Evolutionary conservation across 306 rosid species (phyloP).

Genomic region (Pyrus bretschneideri): DNA sequence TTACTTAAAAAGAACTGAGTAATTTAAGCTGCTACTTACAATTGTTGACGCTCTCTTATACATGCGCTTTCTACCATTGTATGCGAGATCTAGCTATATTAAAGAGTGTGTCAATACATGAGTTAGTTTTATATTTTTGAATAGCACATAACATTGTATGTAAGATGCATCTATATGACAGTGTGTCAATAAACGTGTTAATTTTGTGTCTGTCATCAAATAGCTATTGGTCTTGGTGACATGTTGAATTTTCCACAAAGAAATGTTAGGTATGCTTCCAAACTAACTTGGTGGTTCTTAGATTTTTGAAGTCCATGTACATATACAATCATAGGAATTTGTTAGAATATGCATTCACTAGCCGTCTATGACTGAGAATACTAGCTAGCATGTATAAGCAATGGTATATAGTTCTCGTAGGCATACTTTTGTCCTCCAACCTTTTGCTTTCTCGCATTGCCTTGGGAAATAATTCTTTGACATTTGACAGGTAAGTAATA

Average conservation of each 20-base stretch:
- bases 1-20: too few species aligned
- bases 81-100: too few species aligned
- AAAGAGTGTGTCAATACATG: too few species aligned
- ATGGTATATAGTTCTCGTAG: neutral
- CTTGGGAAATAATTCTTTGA: slow-evolving; percentile 34
- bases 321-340: slow-evolving; percentile 1
- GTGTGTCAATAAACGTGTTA: too few species aligned
- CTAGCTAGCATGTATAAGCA: neutral
- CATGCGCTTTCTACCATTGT: too few species aligned
- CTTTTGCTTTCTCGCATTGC: neutral
- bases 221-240: slow-evolving; percentile 9
- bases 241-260: slow-evolving; percentile 6
- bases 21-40: too few species aligned
- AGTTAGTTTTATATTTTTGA: too few species aligned
- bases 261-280: slow-evolving; percentile 23
- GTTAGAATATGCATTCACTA: neutral
- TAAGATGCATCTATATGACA: too few species aligned
- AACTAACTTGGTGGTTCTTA: neutral
- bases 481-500: slow-evolving; percentile 39
- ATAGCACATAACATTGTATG: too few species aligned
- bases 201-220: too few species aligned
- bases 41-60: too few species aligned
- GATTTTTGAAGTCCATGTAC: neutral
- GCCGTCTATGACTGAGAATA: neutral
- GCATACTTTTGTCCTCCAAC: neutral